Base-by-base conservation (phyloP, 1,284 basidiomycete species). In the Ganoderma boninense region DNA sequence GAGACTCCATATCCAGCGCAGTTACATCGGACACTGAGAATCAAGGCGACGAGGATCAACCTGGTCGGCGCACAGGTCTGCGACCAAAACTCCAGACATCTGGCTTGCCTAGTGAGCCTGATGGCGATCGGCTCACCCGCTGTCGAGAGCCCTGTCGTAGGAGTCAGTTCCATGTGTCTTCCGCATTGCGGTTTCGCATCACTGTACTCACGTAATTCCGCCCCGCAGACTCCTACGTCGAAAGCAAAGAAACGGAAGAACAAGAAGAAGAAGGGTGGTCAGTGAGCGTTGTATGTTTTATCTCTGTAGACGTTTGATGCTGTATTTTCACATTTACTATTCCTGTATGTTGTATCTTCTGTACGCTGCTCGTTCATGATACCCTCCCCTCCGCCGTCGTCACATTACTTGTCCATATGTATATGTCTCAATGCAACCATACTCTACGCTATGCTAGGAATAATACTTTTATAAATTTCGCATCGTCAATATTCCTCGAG, bases 111-210 rank as follows among this genome's bases (percentile, higher is more conserved):
- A n/a, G 11, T 23, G 35, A 18, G 8, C 23, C 23, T 29, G 38
- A 43, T 14, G 60, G 40, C 2, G 23, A n/a, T 62, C 2, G 35
- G n/a, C 23, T 62, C 60, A 40, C 60, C 60, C 7, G 23, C 14
- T 10, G 35, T n/a, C 20, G 57, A 60, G 6, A 60, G 57, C 35
- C 57, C 57, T 60, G 18, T 60, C 26, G 60, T 62, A 26, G 60
- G 60, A 23, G 60, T 62, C 60, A 62, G 40, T 62, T 62, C 60
- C 23, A 62, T 43, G 60, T 62, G 60, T 18, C 60, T 62, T 62
- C 60, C 60, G 6, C 60, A 40, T 26, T 62, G 60, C 23, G 60
- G 60, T 29, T 62, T 62, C n/a, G 11, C n/a, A 43, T 62, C 60
- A 13, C 23, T 62, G 38, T 43, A 43, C 40, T 62, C 60, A 62